These are phyloP conservation scores for Zymoseptoria pseudotritici DNA, from an alignment of 2,329 filamentous ascomycete genomes.

Conservation along the genomic window DNA sequence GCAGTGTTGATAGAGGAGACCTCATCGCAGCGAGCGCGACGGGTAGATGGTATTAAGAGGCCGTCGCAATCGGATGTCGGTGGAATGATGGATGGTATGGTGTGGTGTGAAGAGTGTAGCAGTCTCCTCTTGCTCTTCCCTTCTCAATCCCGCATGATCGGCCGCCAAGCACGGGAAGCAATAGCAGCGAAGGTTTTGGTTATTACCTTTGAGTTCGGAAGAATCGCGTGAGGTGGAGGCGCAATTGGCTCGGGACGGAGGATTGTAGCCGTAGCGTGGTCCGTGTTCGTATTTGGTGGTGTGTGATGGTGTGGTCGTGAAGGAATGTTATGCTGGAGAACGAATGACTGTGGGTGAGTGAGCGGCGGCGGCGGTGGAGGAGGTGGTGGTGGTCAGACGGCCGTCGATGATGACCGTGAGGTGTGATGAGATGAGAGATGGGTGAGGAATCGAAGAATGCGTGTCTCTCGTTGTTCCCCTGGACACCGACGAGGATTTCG, in stretches of 20 bases:
- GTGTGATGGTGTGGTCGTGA: background rate
- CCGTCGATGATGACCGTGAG: conserved; percentile 1
- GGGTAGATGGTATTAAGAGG: background rate
- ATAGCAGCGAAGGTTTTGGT: background rate
- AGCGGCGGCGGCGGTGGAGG: background rate
- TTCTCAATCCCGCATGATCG: background rate
- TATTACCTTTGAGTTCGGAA: background rate
- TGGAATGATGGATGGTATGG: conserved; percentile 1
- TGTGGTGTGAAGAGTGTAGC: background rate
- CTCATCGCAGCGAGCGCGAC: conserved; percentile 22
- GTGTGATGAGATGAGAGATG: background rate
- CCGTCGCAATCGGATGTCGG: background rate
- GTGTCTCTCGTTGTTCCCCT: background rate
- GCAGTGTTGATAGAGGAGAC: conserved; percentile 24
- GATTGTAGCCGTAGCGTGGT: no score
- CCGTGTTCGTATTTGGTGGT: no score
- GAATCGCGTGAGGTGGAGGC: background rate
- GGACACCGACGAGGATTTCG: background rate
- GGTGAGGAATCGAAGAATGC: background rate
- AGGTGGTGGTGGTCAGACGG: background rate
- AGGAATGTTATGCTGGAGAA: background rate
- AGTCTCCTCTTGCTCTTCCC: background rate
- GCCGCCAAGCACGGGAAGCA: background rate
- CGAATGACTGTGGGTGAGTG: conserved; percentile 7
- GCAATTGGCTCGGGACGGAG: background rate